Evolutionary conservation across 169 alveolate genomes (phyloP), one percentile per base, ranked within the genome.

Genomic region (Plasmodium falciparum): DNA sequence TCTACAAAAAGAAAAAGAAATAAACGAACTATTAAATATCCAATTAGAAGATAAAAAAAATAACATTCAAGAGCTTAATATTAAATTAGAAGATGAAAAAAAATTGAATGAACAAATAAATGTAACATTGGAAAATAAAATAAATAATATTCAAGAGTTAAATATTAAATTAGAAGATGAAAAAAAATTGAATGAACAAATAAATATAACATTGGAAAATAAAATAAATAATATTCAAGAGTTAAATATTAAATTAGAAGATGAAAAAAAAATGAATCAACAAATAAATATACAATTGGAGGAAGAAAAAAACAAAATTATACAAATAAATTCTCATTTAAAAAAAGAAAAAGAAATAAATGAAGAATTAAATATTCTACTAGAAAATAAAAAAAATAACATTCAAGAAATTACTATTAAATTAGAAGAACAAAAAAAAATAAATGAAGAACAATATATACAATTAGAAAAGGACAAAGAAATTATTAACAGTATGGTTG

Each of bases 321-420:
- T 24, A 17, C 17, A 56, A 72, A 13, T 63, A 72, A 17, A 56
- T 45, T 24, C 15, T 63, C 43, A 83, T n/a, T 6, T 74, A 7
- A 71, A 76, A 78, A 76, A 61, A 66, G 69, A 61, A 76, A 92
- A 62, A 29, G 26, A 12, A 63, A 78, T 13, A 3, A 70, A 45
- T 20, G 47, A 70, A 3, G 50, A 70, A 24, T 1, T 70, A 11
- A 45, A 13, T 45, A 7, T 45, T 5, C 33, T 47, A 15, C 8
- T 75, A 78, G 69, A 90, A 62, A 17, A 78, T 43, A 47, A 56
- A 73, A 39, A 88, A 72, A 39, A 61, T 39, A 20, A 13, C 8
- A 29, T 17, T 7, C 22, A 8, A 0, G 33, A 58, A 2, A 15
- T 88, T 12, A 22, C 7, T 50, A 56, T 13, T 0, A 72, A 89